Percentiles rank a stretch among this genome's conserved stretches.
Conservation (phyloP, 176 grass and related monocot genomes). For the Saccharum spontaneum region DNA sequence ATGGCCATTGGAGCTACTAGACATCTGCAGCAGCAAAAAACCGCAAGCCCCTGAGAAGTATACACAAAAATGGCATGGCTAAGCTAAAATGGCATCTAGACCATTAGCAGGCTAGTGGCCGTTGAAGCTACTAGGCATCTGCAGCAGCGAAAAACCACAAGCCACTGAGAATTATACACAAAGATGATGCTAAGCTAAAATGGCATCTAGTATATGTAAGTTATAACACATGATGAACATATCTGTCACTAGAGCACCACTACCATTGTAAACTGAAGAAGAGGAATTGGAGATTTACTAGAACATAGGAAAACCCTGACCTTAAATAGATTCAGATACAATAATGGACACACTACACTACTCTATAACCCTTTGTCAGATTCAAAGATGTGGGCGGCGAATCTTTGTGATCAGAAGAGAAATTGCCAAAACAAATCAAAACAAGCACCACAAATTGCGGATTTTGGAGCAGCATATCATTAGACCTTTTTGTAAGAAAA, state of each 20-base stretch:
- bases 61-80: not conserved
- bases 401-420: not conserved
- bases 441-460: not conserved
- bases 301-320: not conserved
- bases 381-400: not conserved
- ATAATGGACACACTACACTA: not conserved
- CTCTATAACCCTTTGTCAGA: not conserved
- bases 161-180: not conserved
- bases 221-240: not conserved
- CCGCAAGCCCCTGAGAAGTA: not conserved
- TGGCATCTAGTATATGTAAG: not conserved
- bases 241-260: not conserved
- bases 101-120: conserved; percentile 28
- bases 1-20: conserved; percentile 52
- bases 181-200: not conserved
- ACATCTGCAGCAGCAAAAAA: conserved; percentile 46
- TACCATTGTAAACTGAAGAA: not conserved
- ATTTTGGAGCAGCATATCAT: not conserved
- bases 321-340: conserved; percentile 15
- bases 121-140: conserved; percentile 59
- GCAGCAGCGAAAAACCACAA: conserved; percentile 10
- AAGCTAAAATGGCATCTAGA: conserved; percentile 11
- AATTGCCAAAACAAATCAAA: not conserved
- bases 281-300: not conserved
- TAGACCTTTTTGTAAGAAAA: not conserved